Percentiles rank a stretch among this genome's conserved stretches.
phyloP scores from a whole-genome alignment of 495 filamentous ascomycete genomes.

The Aspergillus taichungensis region DNA sequence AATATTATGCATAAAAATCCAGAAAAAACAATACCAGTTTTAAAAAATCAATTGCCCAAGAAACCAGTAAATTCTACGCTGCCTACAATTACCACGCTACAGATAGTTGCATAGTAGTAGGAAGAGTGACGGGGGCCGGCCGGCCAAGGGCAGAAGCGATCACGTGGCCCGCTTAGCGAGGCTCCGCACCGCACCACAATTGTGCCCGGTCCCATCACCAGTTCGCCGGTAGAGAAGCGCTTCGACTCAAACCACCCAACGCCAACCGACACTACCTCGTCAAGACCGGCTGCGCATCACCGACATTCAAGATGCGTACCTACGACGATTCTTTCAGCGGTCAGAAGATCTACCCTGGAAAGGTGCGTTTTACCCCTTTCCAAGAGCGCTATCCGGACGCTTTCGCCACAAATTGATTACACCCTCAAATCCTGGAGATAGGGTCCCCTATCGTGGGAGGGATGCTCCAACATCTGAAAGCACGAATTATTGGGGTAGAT shows the following conservation, averaged over 20 bases:
- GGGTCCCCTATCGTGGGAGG: background rate
- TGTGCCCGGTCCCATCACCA: conserved; percentile 26
- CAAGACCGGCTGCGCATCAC: conserved; percentile 38
- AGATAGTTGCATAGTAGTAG: background rate
- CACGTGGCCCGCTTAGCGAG: conserved; percentile 43
- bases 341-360: conserved; percentile 97
- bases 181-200: conserved; percentile 40
- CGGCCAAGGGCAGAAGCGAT: conserved; percentile 32
- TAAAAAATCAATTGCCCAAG: background rate
- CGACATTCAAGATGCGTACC: conserved; percentile 79
- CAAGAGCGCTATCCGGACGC: conserved; percentile 1
- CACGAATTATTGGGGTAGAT: conserved; percentile 7
- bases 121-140: background rate
- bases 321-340: conserved; percentile 98
- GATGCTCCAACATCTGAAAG: background rate
- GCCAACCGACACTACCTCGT: conserved; percentile 36
- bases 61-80: background rate
- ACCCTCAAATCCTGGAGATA: background rate
- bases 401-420: background rate
- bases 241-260: conserved; percentile 42
- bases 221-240: conserved; percentile 33
- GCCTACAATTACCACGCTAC: no score
- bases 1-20: no score
- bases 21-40: no score
- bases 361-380: conserved; percentile 56